Evolutionary conservation across 2,329 filamentous ascomycete genomes (phyloP), one percentile per base, ranked within the genome.

Genomic region (Fusarium humuli): DNA sequence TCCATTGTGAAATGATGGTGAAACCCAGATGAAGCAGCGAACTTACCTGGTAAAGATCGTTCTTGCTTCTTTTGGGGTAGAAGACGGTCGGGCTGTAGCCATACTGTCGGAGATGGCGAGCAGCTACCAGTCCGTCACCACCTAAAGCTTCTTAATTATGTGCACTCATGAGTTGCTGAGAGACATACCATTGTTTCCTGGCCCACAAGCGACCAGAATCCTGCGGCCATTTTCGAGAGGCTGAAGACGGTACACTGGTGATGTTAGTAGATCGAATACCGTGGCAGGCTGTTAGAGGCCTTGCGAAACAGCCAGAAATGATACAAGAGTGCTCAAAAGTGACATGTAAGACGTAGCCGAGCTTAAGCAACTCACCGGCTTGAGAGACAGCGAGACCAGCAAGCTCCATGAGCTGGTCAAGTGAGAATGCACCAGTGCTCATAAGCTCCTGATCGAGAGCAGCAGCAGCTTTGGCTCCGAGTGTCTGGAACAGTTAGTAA

Each of bases 381-480:
- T 98, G 94, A 14, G 95, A 95, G 27, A 98, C 94, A 2, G 94
- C 94, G 1, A 99, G 86, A 0, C 96, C 96, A 45, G 96, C 96
- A 10, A 99, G 84, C 79, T 98, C 96, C 96, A 99, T 98, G 50
- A 99, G 85, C 81, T 99, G 96, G 78, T 98, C 96, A 58, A 99
- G 88, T 13, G 94, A 97, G 82, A 97, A 99, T 11, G 92, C 94
- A 1, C 90, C 89, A 13, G 88, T 88, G 77, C 89, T 92, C 94
- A 99, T 98, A 67, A 99, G 90, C 78, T 99, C 95, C 80, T 93
- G 91, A 79, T 99, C 96, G 20, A 99, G 87, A 49, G 93, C 92
- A 0, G 93, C 91, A 0, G 96, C 96, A 70, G 94, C 93, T 81
- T 96, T 94, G 44, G 95, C 91, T 12, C 91, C 91, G 27, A 99